Evolutionary conservation across 108 stramenopile species (phyloP).

Genomic region (Fragilaria crotonensis): DNA sequence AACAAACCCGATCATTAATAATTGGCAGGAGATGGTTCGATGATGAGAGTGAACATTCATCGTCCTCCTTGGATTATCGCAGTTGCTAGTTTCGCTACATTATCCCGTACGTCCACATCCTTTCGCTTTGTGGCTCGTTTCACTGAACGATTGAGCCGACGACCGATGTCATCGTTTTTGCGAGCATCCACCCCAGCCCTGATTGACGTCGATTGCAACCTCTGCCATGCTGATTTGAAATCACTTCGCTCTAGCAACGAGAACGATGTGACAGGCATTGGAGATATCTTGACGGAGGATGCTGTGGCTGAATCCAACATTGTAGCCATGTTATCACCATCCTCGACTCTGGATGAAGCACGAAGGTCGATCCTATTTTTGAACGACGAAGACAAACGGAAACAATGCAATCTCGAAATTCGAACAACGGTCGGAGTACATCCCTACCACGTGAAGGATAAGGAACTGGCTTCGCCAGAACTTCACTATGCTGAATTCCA

Average conservation of each 20-base stretch:
- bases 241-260: slow-evolving; percentile 8
- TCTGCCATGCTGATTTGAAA: slow-evolving; percentile 36
- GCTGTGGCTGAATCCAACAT: slow-evolving; percentile 46
- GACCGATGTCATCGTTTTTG: not conserved
- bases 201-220: slow-evolving; percentile 55
- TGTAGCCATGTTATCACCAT: slow-evolving; percentile 62
- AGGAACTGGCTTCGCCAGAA: slow-evolving; percentile 6
- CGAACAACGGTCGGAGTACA: slow-evolving; percentile 69
- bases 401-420: slow-evolving; percentile 13
- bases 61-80: too few species aligned
- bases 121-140: too few species aligned
- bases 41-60: too few species aligned
- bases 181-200: slow-evolving; percentile 16
- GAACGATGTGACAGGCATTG: slow-evolving; percentile 3
- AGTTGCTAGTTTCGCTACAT: too few species aligned
- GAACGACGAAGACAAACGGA: slow-evolving; percentile 10
- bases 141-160: too few species aligned
- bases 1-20: too few species aligned
- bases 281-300: slow-evolving; percentile 35
- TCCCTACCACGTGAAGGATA: slow-evolving; percentile 62
- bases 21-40: too few species aligned
- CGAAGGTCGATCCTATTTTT: too few species aligned
- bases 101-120: too few species aligned
- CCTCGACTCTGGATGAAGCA: slow-evolving; percentile 60
- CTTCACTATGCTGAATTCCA: not conserved